Evolutionary conservation across 192 early-diverging fungal genomes (phyloP), one percentile per base, ranked within the genome.

Genomic region (Jimgerdemannia lactiflua): DNA sequence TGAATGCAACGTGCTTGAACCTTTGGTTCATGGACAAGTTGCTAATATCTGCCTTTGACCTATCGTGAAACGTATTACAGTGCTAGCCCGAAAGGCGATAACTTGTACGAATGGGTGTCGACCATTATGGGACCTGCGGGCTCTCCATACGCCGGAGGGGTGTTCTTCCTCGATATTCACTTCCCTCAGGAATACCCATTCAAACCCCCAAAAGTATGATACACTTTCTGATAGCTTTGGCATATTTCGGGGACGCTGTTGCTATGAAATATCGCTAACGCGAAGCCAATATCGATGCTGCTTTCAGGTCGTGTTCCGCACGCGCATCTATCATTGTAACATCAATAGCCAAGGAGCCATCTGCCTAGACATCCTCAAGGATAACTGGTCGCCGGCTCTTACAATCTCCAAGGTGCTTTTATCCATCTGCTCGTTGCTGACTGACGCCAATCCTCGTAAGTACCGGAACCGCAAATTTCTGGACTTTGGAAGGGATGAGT

Each of bases 301-400:
- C 20, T 67, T 49, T 14, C 75, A 93, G 94, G 90, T 96, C 42
- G 87, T 88, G 4, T 99, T 94, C 86, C 89, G 92, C 43, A 99
- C 97, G 29, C 91, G 93, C 66, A 97, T 99, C 66, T 99, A 98
- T 78, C 96, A 99, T 82, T 97, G 96, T 88, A 99, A 99, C 79
- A 94, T 99, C 83, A 96, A 95, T 81, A 91, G 88, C 71, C 89
- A 90, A 75, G 97, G 97, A 11, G 87, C 87, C 67, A 97, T 99
- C 71, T 99, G 97, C 84, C 83, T 99, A 73, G 95, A 98, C 70
- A 95, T 97, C 49, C 84, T 99, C 44, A 99, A 99, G 83, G 96
- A 99, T 77, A 96, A 99, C 80, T 99, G 96, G 97, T 95, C 93
- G 65, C 97, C 96, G 20, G 96, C 94, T 40, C 79, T 99, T 71